Conservation (phyloP, 345 rosid genomes). For the Citropsis articulata region DNA sequence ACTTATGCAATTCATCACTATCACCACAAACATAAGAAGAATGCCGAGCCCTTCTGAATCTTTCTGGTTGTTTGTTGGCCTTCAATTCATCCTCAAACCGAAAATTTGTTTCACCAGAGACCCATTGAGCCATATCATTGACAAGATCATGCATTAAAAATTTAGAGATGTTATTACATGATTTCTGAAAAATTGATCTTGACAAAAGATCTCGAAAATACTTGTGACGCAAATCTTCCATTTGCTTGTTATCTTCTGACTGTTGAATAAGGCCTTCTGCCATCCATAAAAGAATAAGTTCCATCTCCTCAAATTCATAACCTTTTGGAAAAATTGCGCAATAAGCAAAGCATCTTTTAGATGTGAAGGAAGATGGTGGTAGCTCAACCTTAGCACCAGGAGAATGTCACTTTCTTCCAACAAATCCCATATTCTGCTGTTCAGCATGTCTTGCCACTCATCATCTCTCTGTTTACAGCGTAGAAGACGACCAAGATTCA, state of each 20-base stretch:
- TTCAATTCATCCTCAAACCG: not conserved
- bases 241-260: not conserved
- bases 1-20: not conserved
- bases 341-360: slow-evolving; percentile 30
- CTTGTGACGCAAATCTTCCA: not conserved
- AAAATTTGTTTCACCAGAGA: not conserved
- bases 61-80: not conserved
- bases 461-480: not conserved
- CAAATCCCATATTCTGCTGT: not conserved
- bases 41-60: not conserved
- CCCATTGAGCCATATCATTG: slow-evolving; percentile 1
- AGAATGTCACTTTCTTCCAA: not conserved
- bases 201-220: not conserved
- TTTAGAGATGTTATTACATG: too few species aligned
- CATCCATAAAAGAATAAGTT: slow-evolving; percentile 19
- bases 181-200: slow-evolving; percentile 10
- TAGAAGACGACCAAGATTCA: not conserved
- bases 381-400: not conserved
- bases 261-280: slow-evolving; percentile 17
- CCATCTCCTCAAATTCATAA: not conserved
- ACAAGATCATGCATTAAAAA: slow-evolving; percentile 23
- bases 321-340: slow-evolving; percentile 3
- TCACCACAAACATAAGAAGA: not conserved
- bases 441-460: not conserved
- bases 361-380: slow-evolving; percentile 17